Base-by-base conservation (phyloP, 2,329 filamentous ascomycete genomes). In the Ceratocystis cubensis region DNA sequence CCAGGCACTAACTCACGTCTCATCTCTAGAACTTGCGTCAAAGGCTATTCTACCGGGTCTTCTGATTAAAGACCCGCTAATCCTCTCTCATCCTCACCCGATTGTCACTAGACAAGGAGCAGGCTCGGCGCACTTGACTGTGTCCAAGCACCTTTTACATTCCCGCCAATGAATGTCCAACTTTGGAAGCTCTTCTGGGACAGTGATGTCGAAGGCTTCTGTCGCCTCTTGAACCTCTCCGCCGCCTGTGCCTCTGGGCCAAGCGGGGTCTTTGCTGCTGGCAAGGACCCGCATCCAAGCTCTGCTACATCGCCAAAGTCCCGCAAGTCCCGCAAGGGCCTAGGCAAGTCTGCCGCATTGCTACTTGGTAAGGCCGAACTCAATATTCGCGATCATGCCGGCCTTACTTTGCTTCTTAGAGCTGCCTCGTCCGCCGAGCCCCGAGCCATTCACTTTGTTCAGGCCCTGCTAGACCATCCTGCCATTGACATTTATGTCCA, bases 121-220 rank as follows among this genome's bases (percentile, higher is more conserved):
- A 30, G 6, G 10, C 56, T 59, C 56, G 17, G 56, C 56, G 28
- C 56, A 33, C 56, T 59, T 37, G 7, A n/a, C 10, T 63, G 63
- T 61, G 48, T 46, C 44, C 33, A 44, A 13, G 59, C 64, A 37
- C 73, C 72, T 67, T 71, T 70, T 70, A 65, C 70, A 69, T 73
- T 71, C 72, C 76, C 75, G 79, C 85, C 85, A 85, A 94, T 97
- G 93, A 97, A 90, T 87, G 88, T 91, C 81, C 84, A 88, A 84
- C 86, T 99, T 77, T 96, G 93, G 93, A 92, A 91, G 83, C 90
- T 85, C 76, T 97, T 93, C 76, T 88, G 95, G 81, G 88, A 96
- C 85, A 89, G 96, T 83, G 91, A 99, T 85, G 88, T 96, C 85
- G 92, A 96, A 76, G 86, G 81, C 75, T 97, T 99, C 83, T 88